Percentiles rank a stretch among this genome's conserved stretches.
phyloP scores from a whole-genome alignment of 805 yeast species.

The Wickerhamomyces sydowiorum region DNA sequence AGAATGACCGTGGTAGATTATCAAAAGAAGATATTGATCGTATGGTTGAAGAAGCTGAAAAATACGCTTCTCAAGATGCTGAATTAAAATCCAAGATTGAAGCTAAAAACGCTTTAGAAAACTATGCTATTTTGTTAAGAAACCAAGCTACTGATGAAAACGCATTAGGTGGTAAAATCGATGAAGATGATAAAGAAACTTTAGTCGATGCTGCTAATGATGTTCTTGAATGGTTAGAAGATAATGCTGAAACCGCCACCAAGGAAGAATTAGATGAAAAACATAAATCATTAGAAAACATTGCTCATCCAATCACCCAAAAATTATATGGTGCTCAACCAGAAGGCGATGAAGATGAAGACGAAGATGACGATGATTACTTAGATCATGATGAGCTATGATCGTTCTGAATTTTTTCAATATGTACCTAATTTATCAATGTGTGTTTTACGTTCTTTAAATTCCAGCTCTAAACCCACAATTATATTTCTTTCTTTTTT shows the following conservation, averaged over 20 bases:
- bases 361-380: slow-evolving; percentile 40
- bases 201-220: slow-evolving; percentile 79
- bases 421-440: too few relatives aligned
- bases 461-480: too few relatives aligned
- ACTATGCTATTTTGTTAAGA: slow-evolving; percentile 73
- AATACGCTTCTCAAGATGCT: slow-evolving; percentile 82
- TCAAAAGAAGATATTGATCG: slow-evolving; percentile 62
- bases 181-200: slow-evolving; percentile 83
- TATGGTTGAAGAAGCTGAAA: slow-evolving; percentile 94
- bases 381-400: slow-evolving; percentile 61
- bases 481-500: too few relatives aligned
- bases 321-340: slow-evolving; percentile 61
- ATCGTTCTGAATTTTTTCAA: not conserved
- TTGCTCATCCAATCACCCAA: slow-evolving; percentile 84
- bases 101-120: slow-evolving; percentile 78
- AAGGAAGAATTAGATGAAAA: slow-evolving; percentile 89
- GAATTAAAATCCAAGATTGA: slow-evolving; percentile 74
- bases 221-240: slow-evolving; percentile 77
- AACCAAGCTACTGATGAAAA: slow-evolving; percentile 48
- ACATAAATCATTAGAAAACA: slow-evolving; percentile 66
- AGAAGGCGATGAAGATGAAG: slow-evolving; percentile 36
- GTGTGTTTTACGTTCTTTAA: too few relatives aligned
- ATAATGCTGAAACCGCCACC: slow-evolving; percentile 73
- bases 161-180: slow-evolving; percentile 66
- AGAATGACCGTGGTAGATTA: slow-evolving; percentile 62